Evolutionary conservation across 2,329 filamentous ascomycete genomes (phyloP), one percentile per base, ranked within the genome.

Genomic region (Neofusicoccum laricinum): DNA sequence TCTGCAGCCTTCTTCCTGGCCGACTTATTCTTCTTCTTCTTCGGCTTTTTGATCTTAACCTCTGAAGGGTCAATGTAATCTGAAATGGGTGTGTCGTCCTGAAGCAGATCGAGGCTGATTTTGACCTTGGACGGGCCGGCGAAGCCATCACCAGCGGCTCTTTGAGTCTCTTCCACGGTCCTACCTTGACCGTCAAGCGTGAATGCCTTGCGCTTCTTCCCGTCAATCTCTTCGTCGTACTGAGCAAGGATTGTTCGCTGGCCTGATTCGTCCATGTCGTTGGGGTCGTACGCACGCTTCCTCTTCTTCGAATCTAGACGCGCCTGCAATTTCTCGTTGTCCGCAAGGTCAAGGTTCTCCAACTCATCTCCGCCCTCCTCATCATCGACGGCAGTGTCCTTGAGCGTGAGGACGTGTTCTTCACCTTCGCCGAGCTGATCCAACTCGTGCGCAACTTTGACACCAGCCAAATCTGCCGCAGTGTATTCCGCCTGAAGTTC

Each of bases 201-300:
- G 71, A 99, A 99, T 25, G 86, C 85, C 75, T 96, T 97, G 64
- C 85, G 82, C 79, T 96, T 95, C 78, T 96, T 97, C 63, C 93
- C 93, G 40, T 90, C 86, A 61, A 97, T 96, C 72, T 97, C 94
- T 68, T 98, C 95, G 71, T 98, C 95, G 73, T 99, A 99, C 70
- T 99, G 94, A 14, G 91, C 87, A 46, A 99, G 80, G 25, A 99
- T 88, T 5, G 85, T 85, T 17, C 84, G 84, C 65, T 88, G 82
- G 12, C 85, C 89, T 32, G 88, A 84, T 49, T 90, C 82, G 50
- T 82, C 89, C 38, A 89, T 81, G 64, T 89, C 88, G 66, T 92
- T 89, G 0, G 94, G 93, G 71, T 99, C 92, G 76, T 99, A 99
- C 1, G 88, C 88, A 0, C 90, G 89, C 73, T 90, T 91, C 77